Conservation (phyloP, 805 yeast species). For the Saccharomycopsis fibuligera region DNA sequence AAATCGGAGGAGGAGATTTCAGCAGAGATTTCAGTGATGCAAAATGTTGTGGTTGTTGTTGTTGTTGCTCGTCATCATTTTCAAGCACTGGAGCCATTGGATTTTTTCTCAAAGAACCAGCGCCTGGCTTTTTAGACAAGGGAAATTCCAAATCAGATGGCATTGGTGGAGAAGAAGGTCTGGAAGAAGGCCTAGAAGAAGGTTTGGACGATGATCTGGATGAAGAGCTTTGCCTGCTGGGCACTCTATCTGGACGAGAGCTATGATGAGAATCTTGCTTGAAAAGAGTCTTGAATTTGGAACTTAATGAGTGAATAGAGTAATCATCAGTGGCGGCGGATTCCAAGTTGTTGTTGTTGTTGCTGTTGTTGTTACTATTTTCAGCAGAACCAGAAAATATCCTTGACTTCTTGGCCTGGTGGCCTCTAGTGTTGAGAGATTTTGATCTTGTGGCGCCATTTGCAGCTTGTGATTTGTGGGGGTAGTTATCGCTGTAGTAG, state of each 20-base stretch:
- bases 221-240: too few species aligned
- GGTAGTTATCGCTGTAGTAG: constrained; percentile 1
- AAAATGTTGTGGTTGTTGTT: too few species aligned
- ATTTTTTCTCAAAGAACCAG: not conserved
- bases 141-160: not conserved
- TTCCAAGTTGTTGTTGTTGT: not conserved
- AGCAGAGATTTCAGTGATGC: too few species aligned
- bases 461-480: not conserved
- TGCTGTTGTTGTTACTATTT: not conserved
- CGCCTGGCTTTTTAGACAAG: not conserved
- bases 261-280: constrained; percentile 4
- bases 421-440: not conserved
- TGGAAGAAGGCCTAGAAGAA: not conserved
- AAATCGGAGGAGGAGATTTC: not conserved
- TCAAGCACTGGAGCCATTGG: not conserved
- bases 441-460: not conserved
- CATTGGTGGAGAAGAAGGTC: not conserved
- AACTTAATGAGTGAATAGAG: constrained; percentile 5
- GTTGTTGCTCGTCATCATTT: not conserved
- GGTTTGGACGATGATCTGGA: not conserved
- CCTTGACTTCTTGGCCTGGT: too few species aligned
- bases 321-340: not conserved
- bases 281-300: constrained; percentile 14
- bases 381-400: too few species aligned
- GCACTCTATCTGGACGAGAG: too few species aligned